These are phyloP conservation scores for Penicillium samsonianum DNA, from an alignment of 495 filamentous ascomycete species.

Conservation along the genomic window DNA sequence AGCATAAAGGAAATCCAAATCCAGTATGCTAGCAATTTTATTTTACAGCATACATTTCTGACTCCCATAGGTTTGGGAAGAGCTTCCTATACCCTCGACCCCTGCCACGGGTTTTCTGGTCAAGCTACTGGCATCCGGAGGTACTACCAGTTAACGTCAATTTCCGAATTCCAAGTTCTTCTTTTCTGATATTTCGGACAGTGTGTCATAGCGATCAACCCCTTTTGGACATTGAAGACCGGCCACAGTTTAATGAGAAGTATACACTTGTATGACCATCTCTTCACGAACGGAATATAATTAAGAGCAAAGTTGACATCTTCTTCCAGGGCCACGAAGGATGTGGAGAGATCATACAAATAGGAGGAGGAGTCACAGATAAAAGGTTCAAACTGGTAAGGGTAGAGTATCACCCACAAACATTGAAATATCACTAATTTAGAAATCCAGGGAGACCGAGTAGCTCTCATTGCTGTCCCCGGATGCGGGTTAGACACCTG, in stretches of 20 bases:
- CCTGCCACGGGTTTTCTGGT: conserved; percentile 18
- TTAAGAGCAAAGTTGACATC: background rate
- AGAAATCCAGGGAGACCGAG: conserved; percentile 10
- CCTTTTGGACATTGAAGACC: conserved; percentile 24
- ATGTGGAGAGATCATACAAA: conserved; percentile 26
- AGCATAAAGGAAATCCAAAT: conserved; percentile 23
- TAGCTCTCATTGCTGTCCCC: conserved; percentile 25
- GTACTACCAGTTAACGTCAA: background rate
- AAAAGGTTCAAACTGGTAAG: conserved; percentile 15
- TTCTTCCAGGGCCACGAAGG: conserved; percentile 26
- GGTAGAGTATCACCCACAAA: background rate
- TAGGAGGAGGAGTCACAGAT: conserved; percentile 19
- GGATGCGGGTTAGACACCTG: conserved; percentile 23
- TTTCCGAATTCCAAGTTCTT: background rate
- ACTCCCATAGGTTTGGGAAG: conserved; percentile 21
- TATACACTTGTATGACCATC: conserved; percentile 20
- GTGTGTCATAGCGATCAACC: conserved; percentile 29
- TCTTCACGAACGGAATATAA: background rate
- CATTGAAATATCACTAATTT: background rate
- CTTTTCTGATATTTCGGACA: background rate
- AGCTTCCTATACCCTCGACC: conserved; percentile 16
- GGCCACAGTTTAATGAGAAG: conserved; percentile 26
- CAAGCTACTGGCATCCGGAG: conserved; percentile 25
- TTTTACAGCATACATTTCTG: background rate
- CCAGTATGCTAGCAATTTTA: conserved; percentile 13